Percentiles rank a stretch among this genome's conserved stretches.
phyloP scores from a whole-genome alignment of 495 filamentous ascomycete species.

The Astrocystis sublimbata region DNA sequence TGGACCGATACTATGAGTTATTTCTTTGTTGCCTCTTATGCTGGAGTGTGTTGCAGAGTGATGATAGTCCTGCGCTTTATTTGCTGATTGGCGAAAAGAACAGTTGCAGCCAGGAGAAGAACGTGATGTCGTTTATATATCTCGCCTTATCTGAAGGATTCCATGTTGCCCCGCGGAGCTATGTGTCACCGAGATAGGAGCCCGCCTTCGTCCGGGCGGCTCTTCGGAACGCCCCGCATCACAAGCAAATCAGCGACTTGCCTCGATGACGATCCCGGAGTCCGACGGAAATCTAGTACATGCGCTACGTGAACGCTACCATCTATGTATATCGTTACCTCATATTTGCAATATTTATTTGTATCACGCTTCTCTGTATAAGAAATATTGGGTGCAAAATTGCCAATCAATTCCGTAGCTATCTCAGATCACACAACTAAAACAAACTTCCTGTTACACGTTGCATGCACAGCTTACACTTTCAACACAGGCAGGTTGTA shows the following conservation, averaged over 20 bases:
- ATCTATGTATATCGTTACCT: neutral
- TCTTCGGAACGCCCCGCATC: conserved; percentile 11
- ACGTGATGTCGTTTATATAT: neutral
- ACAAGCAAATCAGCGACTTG: neutral
- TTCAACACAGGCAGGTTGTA: too few species aligned
- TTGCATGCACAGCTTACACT: too few species aligned
- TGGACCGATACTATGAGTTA: neutral
- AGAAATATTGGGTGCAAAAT: too few species aligned
- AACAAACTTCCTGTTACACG: too few species aligned
- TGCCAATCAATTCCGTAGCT: too few species aligned
- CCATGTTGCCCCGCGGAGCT: neutral
- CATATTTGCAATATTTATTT: too few species aligned
- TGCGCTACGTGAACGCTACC: too few species aligned
- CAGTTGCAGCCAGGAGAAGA: neutral
- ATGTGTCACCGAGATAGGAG: neutral
- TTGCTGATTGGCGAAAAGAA: neutral
- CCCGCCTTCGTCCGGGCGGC: conserved; percentile 9
- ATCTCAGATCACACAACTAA: too few species aligned
- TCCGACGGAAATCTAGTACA: neutral
- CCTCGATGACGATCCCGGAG: conserved; percentile 1
- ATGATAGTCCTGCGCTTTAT: neutral
- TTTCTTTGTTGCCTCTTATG: neutral
- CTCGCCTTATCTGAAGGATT: conserved; percentile 1
- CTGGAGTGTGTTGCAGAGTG: neutral
- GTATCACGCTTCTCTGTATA: too few species aligned